Evolutionary conservation across 768 basidiomycete genomes (phyloP), one percentile per base, ranked within the genome.

Genomic region (Tricholoma hemisulphureum): DNA sequence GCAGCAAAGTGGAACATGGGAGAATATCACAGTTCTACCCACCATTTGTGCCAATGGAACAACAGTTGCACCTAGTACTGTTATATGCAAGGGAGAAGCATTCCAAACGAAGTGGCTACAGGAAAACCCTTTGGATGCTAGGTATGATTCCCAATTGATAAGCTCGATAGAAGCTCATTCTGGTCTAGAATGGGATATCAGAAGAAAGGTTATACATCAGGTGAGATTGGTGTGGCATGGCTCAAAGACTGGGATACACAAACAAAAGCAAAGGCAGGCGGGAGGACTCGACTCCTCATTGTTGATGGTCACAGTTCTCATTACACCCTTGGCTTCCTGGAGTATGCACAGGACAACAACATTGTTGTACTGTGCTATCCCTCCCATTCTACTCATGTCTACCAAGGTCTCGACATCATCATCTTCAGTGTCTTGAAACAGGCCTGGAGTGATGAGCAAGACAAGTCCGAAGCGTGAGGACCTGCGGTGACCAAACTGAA

Each of bases 1-100:
- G 39, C 57, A 58, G 18, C 24, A 69, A 1, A 61, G 68, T 28
- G 72, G 65, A 0, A 64, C 73, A 45, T 51, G 64, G 0, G 72
- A 77, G 57, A 76, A 73, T 55, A 67, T 72, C 13, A 78, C 74
- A 23, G 73, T 62, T 0, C 23, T 77, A 16, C 65, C 74, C 1
- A 74, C 73, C 23, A 77, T 78, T 34, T 79, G 77, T 58, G 71
- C 75, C 0, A 70, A 79, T 64, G 73, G 77, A 0, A 71, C 72
- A 0, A 49, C 58, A 0, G 35, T 76, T 2, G 39, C 50, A 14
- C 74, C 74, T 1, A 63, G n/a, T n/a, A n/a, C 67, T 4, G 59
- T 76, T 4, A 76, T 78, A 16, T 77, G 64, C 67, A 77, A 78
- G 60, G 75, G 72, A 8, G 62, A 74, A 57, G 63, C 69, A 16